Percentiles rank a stretch among this genome's conserved stretches.
Evolutionary conservation across 768 basidiomycete genomes (phyloP).

Genomic region (Clitopilus passeckerianus): DNA sequence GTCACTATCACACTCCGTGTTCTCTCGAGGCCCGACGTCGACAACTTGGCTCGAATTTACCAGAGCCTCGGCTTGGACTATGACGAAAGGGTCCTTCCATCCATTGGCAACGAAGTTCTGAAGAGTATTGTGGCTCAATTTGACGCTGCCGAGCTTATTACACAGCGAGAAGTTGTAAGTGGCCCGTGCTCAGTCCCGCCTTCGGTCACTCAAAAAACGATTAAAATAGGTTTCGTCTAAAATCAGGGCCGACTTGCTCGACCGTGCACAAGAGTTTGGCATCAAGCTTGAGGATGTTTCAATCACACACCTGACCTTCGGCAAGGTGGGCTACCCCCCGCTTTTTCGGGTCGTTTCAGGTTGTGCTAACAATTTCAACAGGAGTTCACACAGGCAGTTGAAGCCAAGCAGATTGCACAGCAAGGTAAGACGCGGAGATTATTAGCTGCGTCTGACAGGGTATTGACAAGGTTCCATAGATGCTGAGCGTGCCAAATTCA

Average conservation of each 20-base stretch:
- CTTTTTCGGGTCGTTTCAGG: background rate
- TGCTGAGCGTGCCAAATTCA: conserved; percentile 98
- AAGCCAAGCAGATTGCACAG: conserved; percentile 99
- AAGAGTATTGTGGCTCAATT: conserved; percentile 99
- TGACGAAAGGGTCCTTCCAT: conserved; percentile 95
- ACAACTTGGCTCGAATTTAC: conserved; percentile 89
- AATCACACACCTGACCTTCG: conserved; percentile 87
- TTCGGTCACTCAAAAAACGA: background rate
- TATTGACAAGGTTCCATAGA: conserved; percentile 39
- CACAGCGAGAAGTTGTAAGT: conserved; percentile 93
- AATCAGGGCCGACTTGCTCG: conserved; percentile 87
- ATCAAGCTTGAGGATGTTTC: conserved; percentile 96
- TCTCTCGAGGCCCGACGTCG: conserved; percentile 86
- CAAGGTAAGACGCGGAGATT: conserved; percentile 60
- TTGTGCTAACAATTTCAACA: conserved; percentile 19
- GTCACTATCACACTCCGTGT: conserved; percentile 96
- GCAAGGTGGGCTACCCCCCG: conserved; percentile 49
- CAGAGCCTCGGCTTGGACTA: conserved; percentile 94
- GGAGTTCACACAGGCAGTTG: conserved; percentile 98
- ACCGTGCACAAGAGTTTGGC: conserved; percentile 94
- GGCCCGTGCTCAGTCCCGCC: no score
- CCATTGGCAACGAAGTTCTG: conserved; percentile 96
- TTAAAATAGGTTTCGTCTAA: conserved; percentile 72
- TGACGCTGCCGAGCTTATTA: conserved; percentile 94
- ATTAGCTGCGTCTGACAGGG: background rate